Percentiles rank a stretch among this genome's conserved stretches.
Evolutionary conservation across 805 yeast genomes (phyloP).

Genomic region (Pichia paraexigua): DNA sequence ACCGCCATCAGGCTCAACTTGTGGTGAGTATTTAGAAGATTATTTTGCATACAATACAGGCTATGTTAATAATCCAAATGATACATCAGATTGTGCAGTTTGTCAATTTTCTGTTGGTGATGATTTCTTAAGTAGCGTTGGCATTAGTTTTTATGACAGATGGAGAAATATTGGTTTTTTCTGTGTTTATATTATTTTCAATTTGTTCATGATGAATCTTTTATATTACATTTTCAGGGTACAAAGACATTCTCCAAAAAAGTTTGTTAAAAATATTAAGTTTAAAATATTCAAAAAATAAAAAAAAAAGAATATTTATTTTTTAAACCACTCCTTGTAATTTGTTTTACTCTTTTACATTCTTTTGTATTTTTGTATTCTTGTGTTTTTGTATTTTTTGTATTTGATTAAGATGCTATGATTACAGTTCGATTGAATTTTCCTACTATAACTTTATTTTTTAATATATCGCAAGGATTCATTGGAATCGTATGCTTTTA

Average conservation of each 20-base stretch:
- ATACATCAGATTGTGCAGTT: conserved; percentile 41
- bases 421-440: no score
- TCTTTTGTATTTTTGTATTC: background rate
- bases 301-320: background rate
- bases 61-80: conserved; percentile 46
- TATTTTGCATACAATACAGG: conserved; percentile 40
- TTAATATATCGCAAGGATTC: no score
- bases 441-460: no score
- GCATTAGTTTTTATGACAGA: conserved; percentile 36
- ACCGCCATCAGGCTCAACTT: conserved; percentile 57
- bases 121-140: conserved; percentile 36
- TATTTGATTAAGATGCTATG: no score
- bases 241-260: conserved; percentile 1
- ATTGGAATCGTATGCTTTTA: no score
- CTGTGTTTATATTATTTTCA: conserved; percentile 51
- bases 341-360: background rate
- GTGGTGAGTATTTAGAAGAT: conserved; percentile 43
- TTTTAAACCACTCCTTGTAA: no score
- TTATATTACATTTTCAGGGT: conserved; percentile 31
- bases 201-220: conserved; percentile 33
- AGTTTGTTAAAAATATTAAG: background rate
- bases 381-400: background rate
- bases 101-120: conserved; percentile 41
- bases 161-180: conserved; percentile 66
- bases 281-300: background rate